Evolutionary conservation across 805 yeast genomes (phyloP).

Genomic region (Metschnikowia reukaufii): DNA sequence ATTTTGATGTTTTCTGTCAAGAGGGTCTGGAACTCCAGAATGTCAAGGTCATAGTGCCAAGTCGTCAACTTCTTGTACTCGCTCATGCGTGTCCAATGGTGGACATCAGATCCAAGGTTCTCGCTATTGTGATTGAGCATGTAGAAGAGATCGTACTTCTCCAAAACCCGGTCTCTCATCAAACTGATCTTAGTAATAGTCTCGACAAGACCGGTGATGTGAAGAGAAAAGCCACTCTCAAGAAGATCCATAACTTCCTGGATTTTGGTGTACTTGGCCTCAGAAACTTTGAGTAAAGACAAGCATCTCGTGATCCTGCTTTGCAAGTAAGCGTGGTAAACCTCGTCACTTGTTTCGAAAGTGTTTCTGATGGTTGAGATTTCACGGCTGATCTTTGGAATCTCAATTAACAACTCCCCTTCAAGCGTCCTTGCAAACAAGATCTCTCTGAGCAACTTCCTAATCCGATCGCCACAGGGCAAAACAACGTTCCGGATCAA

Average conservation of each 20-base stretch:
- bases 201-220: constrained; percentile 1
- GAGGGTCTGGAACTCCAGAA: not conserved
- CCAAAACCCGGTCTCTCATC: constrained; percentile 3
- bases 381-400: not conserved
- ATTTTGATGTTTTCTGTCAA: constrained; percentile 2
- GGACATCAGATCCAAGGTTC: not conserved
- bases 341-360: not conserved
- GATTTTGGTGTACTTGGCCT: not conserved
- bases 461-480: constrained; percentile 8
- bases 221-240: not conserved
- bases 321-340: not conserved
- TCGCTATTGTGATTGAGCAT: not conserved
- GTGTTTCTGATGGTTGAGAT: not conserved
- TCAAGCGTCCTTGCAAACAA: not conserved
- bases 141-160: constrained; percentile 4
- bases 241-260: not conserved
- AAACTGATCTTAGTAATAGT: not conserved
- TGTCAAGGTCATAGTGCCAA: constrained; percentile 4
- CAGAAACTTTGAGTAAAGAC: not conserved
- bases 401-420: not conserved
- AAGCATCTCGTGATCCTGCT: not conserved
- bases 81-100: constrained; percentile 4
- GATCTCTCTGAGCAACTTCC: constrained; percentile 5
- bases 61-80: constrained; percentile 4
- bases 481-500: constrained; percentile 1